phyloP scores from a whole-genome alignment of 2,329 filamentous ascomycete genomes.

The Cercospora sp. region DNA sequence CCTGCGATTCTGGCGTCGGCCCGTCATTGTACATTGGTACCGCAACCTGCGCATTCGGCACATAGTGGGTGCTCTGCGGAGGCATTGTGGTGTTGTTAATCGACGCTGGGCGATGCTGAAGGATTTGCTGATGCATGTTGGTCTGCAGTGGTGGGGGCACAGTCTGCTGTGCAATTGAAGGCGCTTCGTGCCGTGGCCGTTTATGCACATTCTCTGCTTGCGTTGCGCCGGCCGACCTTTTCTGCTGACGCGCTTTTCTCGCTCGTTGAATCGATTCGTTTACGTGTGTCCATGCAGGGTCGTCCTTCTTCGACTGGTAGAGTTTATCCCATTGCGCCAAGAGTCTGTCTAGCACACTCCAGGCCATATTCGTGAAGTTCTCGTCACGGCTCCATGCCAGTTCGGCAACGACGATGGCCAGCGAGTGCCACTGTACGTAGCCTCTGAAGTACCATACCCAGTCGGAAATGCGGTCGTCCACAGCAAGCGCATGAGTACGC shows the following conservation, averaged over 20 bases:
- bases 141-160: not conserved
- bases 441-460: conserved; percentile 35
- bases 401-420: conserved; percentile 35
- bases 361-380: conserved; percentile 30
- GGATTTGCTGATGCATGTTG: conserved; percentile 2
- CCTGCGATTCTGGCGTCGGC: conserved; percentile 8
- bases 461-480: conserved; percentile 22
- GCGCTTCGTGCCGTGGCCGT: conserved; percentile 4
- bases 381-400: conserved; percentile 30
- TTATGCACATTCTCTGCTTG: conserved; percentile 9
- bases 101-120: conserved; percentile 12
- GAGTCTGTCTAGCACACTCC: conserved; percentile 34
- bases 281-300: conserved; percentile 36
- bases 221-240: not conserved
- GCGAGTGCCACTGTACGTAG: conserved; percentile 35
- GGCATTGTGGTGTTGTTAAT: not conserved
- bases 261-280: conserved; percentile 33
- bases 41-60: not conserved
- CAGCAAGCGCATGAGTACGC: conserved; percentile 26
- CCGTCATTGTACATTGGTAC: not conserved
- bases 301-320: conserved; percentile 28
- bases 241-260: conserved; percentile 19
- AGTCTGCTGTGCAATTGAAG: conserved; percentile 3
- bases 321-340: conserved; percentile 32
- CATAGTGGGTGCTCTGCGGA: not conserved